Percentiles rank a stretch among this genome's conserved stretches.
Evolutionary conservation across 495 filamentous ascomycete species (phyloP).

Genomic region (Xylaria bambusicola): DNA sequence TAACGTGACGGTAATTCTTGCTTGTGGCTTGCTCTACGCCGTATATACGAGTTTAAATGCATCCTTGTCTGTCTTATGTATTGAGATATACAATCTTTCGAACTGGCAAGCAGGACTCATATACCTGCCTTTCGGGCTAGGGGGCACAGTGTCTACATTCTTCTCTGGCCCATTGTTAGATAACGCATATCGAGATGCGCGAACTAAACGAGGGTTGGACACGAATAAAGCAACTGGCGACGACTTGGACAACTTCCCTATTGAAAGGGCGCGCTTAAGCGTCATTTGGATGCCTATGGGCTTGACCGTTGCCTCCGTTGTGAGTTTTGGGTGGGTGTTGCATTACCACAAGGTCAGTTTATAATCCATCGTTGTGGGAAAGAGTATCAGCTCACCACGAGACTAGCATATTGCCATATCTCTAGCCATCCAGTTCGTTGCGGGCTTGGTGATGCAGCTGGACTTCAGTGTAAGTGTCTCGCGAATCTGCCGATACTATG

Average conservation of each 20-base stretch:
- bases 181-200: slow-evolving; percentile 17
- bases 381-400: not conserved
- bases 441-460: slow-evolving; percentile 29
- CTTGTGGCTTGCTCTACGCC: slow-evolving; percentile 25
- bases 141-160: slow-evolving; percentile 25
- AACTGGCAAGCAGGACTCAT: slow-evolving; percentile 34
- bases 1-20: slow-evolving; percentile 21
- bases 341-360: slow-evolving; percentile 7
- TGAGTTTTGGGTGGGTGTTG: slow-evolving; percentile 22
- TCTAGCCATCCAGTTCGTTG: slow-evolving; percentile 29
- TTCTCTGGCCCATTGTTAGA: slow-evolving; percentile 23
- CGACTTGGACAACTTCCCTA: slow-evolving; percentile 16
- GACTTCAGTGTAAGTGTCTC: slow-evolving; percentile 30
- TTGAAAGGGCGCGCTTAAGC: slow-evolving; percentile 5
- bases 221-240: slow-evolving; percentile 9
- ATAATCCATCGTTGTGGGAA: not conserved
- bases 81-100: slow-evolving; percentile 30
- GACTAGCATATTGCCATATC: slow-evolving; percentile 27
- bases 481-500: no score
- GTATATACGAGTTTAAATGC: slow-evolving; percentile 26
- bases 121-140: slow-evolving; percentile 37
- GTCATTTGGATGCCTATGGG: slow-evolving; percentile 1
- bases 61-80: slow-evolving; percentile 23
- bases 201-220: slow-evolving; percentile 11
- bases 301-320: not conserved